Conservation (phyloP, 768 basidiomycete species). For the Pleurotus salmoneostramineus region DNA sequence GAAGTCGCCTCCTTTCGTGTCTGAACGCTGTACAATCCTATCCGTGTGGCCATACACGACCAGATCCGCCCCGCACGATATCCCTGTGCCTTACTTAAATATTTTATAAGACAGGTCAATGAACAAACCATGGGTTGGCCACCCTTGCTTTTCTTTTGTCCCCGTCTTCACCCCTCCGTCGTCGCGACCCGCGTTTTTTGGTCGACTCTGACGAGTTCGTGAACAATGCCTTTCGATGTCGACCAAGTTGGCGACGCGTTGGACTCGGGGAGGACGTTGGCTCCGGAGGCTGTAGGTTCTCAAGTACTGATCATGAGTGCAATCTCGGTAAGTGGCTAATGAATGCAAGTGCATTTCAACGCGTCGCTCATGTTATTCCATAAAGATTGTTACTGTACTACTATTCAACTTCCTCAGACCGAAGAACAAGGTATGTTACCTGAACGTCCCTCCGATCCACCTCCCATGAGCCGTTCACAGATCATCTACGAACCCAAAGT, state of each 20-base stretch:
- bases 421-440: slow-evolving; percentile 76
- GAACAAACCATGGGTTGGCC: background rate
- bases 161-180: background rate
- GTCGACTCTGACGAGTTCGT: background rate
- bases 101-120: background rate
- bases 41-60: background rate
- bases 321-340: slow-evolving; percentile 37
- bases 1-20: too few species aligned
- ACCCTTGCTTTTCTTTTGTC: background rate
- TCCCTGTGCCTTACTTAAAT: background rate
- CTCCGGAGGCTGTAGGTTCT: slow-evolving; percentile 75
- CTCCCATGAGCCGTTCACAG: slow-evolving; percentile 30
- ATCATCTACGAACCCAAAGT: slow-evolving; percentile 92
- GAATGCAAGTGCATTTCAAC: background rate
- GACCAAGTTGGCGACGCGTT: slow-evolving; percentile 1
- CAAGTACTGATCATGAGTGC: slow-evolving; percentile 73
- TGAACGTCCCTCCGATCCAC: background rate
- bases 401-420: slow-evolving; percentile 78
- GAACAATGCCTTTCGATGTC: slow-evolving; percentile 1
- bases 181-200: background rate
- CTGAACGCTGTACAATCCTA: background rate
- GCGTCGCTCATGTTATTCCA: background rate
- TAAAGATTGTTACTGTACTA: slow-evolving; percentile 50
- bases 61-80: background rate
- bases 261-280: slow-evolving; percentile 49